These are phyloP conservation scores for Calonectria henricotiae DNA, from an alignment of 2,329 filamentous ascomycete species.

Conservation along the genomic window DNA sequence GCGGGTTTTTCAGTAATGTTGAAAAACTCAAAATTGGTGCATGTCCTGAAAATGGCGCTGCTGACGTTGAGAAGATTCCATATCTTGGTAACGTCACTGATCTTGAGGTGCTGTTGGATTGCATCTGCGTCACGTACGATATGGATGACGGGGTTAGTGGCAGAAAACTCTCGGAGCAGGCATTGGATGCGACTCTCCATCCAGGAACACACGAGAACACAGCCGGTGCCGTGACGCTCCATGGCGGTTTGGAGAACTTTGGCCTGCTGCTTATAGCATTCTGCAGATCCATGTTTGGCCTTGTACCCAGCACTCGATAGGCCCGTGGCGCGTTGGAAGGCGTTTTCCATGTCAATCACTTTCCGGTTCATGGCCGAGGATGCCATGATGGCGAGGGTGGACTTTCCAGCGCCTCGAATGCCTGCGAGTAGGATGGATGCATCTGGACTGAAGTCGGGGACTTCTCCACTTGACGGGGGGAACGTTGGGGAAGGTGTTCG, in stretches of 20 bases:
- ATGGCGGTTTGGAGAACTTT: constrained; percentile 75
- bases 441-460: constrained; percentile 68
- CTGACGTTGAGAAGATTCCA: constrained; percentile 73
- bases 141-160: constrained; percentile 80
- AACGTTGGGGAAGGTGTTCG: constrained; percentile 50
- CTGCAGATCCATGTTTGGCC: constrained; percentile 72
- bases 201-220: constrained; percentile 82
- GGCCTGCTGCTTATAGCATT: constrained; percentile 77
- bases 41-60: constrained; percentile 74
- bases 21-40: constrained; percentile 84
- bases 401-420: constrained; percentile 82
- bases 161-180: constrained; percentile 75
- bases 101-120: constrained; percentile 75
- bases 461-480: constrained; percentile 52
- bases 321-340: constrained; percentile 77
- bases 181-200: constrained; percentile 76
- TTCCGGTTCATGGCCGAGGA: constrained; percentile 79
- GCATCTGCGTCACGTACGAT: constrained; percentile 77
- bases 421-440: constrained; percentile 83
- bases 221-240: constrained; percentile 71
- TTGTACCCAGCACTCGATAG: constrained; percentile 76
- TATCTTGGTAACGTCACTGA: constrained; percentile 71
- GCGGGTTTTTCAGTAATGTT: constrained; percentile 76
- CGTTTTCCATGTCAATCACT: constrained; percentile 79
- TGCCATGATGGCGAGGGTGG: constrained; percentile 82